A percentile compares a stretch with the other conserved stretches of the same genome.
phyloP scores from a whole-genome alignment of 2,329 filamentous ascomycete genomes.

The Xylariaceae sp. region DNA sequence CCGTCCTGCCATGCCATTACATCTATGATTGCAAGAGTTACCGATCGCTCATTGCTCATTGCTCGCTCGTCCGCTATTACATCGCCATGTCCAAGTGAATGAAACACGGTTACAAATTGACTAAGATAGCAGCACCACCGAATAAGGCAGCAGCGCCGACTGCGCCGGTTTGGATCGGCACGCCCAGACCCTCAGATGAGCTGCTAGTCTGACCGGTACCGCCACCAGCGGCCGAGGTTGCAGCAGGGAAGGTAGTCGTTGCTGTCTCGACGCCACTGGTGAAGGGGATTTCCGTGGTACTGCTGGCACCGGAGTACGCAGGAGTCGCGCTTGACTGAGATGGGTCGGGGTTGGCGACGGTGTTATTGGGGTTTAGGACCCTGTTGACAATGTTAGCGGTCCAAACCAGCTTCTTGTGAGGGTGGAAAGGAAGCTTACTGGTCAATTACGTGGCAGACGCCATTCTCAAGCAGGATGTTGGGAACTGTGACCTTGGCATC shows the following conservation, averaged over 20 bases:
- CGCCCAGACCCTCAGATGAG: constrained; percentile 26
- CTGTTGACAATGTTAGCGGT: constrained; percentile 26
- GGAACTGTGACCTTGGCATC: constrained; percentile 45
- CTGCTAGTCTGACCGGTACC: constrained; percentile 28
- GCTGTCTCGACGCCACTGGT: constrained; percentile 49
- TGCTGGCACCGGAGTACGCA: constrained; percentile 51
- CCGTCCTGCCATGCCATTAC: no score
- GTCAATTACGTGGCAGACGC: constrained; percentile 57
- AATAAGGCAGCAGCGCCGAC: constrained; percentile 35
- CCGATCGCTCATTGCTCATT: no score
- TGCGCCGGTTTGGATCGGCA: constrained; percentile 32
- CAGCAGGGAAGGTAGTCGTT: constrained; percentile 35
- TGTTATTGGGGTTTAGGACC: constrained; percentile 55
- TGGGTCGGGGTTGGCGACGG: constrained; percentile 39
- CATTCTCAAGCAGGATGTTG: constrained; percentile 50
- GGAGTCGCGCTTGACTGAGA: constrained; percentile 42
- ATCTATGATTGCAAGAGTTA: no score
- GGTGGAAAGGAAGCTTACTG: constrained; percentile 35
- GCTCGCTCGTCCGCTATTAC: no score
- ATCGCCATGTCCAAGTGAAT: no score
- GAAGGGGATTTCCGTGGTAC: constrained; percentile 47
- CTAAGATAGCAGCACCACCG: constrained; percentile 22
- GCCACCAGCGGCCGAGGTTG: constrained; percentile 24
- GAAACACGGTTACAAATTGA: constrained; percentile 15
- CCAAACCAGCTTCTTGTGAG: background rate